Evolutionary conservation across 1,284 basidiomycete genomes (phyloP), one percentile per base, ranked within the genome.

Genomic region (Cutaneotrichosporon dermatis): DNA sequence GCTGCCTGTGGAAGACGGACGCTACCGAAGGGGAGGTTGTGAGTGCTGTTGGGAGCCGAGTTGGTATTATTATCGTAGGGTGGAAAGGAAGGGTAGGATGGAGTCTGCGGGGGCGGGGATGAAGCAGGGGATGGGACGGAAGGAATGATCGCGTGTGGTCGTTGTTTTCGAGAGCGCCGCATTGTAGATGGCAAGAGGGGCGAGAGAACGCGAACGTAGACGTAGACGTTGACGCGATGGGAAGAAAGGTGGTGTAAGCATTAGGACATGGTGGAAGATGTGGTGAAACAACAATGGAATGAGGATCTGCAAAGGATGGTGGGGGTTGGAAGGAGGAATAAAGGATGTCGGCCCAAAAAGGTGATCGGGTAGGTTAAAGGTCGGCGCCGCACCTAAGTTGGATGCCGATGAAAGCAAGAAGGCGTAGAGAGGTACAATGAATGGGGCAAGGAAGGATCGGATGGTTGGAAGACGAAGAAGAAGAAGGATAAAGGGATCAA

Each of bases 21-120:
- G 39, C 50, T 51, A 10, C 50, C 50, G 33, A 51, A 51, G 39
- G 50, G 50, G 10, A 51, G 50, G 25, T 51, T 51, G 37, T 39
- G 37, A 6, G 37, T 51, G 39, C 50, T 51, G 15, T 5, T 16
- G 12, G 50, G 25, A 41, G 50, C 50, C 25, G 25, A 25, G 50
- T 41, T 15, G 4, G 50, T 9, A 39, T 49, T 41, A 39, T n/a
- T 16, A 11, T 41, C 16, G 39, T 49, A 6, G 4, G 35, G 45
- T 4, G 34, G 46, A n/a, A 41, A 51, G 39, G 50, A 51, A 8
- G 39, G 16, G 9, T 16, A 41, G 50, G 39, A 51, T 16, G 50
- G 50, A 39, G 50, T 51, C 3, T 39, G 39, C 37, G 50, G 50
- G 8, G 15, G 37, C n/a, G 50, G 50, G 16, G 50, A 51, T 34